Conservation (phyloP, 2,329 filamentous ascomycete species). For the Dothiorella sarmentorum region DNA sequence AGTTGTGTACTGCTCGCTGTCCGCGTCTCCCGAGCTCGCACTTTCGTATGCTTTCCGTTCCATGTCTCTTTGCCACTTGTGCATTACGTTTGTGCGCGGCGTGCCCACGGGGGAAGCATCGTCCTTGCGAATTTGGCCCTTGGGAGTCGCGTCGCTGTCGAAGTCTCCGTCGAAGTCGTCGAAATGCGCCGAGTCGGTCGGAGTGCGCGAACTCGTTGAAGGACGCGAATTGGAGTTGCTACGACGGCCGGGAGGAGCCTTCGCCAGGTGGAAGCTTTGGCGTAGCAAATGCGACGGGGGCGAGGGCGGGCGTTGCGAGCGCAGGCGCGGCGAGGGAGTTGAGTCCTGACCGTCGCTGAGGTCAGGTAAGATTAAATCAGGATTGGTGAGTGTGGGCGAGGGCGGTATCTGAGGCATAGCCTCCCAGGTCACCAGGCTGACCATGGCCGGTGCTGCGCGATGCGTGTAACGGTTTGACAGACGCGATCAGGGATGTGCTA, state of each 20-base stretch:
- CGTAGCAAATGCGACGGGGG: slow-evolving; percentile 31
- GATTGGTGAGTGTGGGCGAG: slow-evolving; percentile 86
- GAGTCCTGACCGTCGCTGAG: slow-evolving; percentile 22
- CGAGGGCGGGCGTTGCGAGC: slow-evolving; percentile 46
- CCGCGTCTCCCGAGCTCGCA: neutral
- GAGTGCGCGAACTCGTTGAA: neutral
- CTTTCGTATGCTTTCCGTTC: neutral
- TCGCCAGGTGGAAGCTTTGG: slow-evolving; percentile 27
- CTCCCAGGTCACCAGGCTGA: slow-evolving; percentile 16
- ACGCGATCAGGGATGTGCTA: slow-evolving; percentile 18
- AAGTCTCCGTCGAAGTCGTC: slow-evolving; percentile 12
- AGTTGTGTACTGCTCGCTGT: neutral
- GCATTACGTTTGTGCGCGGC: slow-evolving; percentile 15
- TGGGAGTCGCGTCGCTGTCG: slow-evolving; percentile 15
- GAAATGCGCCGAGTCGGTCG: neutral
- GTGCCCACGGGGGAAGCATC: neutral
- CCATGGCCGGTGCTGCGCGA: slow-evolving; percentile 5
- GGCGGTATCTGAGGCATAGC: slow-evolving; percentile 41
- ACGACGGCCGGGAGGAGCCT: slow-evolving; percentile 30
- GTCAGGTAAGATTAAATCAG: slow-evolving; percentile 88
- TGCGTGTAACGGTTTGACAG: slow-evolving; percentile 12
- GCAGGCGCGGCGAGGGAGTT: slow-evolving; percentile 50
- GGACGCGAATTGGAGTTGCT: slow-evolving; percentile 18
- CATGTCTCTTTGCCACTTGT: slow-evolving; percentile 15
- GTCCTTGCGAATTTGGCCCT: neutral